Evolutionary conservation across 1,139 yeast species (phyloP).

Genomic region (Wickerhamiella pararugosa): DNA sequence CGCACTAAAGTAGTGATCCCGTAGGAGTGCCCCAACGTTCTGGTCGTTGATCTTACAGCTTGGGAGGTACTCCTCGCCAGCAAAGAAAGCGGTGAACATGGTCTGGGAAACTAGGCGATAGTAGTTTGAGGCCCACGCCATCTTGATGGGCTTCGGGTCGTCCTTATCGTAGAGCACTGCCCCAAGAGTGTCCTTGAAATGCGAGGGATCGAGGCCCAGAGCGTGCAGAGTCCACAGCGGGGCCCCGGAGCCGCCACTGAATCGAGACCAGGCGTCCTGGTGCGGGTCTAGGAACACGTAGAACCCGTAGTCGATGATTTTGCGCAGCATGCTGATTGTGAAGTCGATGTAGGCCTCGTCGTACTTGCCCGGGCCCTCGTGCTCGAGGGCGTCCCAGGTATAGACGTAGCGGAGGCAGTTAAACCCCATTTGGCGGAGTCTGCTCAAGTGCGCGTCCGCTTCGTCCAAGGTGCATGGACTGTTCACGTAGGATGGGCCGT

Average conservation of each 20-base stretch:
- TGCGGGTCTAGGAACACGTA: constrained; percentile 80
- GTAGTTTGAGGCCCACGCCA: constrained; percentile 88
- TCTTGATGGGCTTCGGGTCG: constrained; percentile 25
- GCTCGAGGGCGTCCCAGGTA: constrained; percentile 90
- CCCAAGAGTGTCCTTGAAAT: constrained; percentile 31
- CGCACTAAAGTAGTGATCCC: constrained; percentile 45
- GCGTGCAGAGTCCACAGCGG: constrained; percentile 93
- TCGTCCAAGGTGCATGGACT: constrained; percentile 65
- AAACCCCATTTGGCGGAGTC: constrained; percentile 68
- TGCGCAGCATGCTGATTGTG: constrained; percentile 43
- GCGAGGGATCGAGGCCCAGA: constrained; percentile 71
- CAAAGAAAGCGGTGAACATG: constrained; percentile 75
- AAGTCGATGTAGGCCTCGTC: constrained; percentile 67
- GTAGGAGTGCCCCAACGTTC: constrained; percentile 68
- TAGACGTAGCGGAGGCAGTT: constrained; percentile 59
- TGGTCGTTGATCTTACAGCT: constrained; percentile 50
- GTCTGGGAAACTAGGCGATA: constrained; percentile 56
- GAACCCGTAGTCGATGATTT: constrained; percentile 48
- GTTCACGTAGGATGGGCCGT: constrained; percentile 58
- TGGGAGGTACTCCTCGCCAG: constrained; percentile 58
- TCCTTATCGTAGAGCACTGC: constrained; percentile 15
- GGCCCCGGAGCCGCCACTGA: constrained; percentile 89
- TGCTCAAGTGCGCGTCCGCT: constrained; percentile 47
- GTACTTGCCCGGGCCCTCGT: constrained; percentile 68
- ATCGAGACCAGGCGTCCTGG: constrained; percentile 91